Evolutionary conservation across 2,329 filamentous ascomycete species (phyloP).

Genomic region (Aspergillus aculeatinus): DNA sequence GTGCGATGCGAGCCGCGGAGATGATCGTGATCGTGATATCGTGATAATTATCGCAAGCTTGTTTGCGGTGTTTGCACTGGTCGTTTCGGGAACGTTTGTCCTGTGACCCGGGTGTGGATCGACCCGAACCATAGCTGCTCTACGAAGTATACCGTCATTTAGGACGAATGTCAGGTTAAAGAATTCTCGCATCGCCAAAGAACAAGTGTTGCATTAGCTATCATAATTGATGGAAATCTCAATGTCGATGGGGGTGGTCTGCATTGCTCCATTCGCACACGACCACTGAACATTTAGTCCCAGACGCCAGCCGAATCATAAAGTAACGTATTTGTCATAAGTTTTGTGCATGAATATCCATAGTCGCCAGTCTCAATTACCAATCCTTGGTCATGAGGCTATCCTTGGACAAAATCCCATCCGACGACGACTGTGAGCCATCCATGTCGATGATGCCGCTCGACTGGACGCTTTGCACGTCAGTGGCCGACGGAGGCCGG

Average conservation of each 20-base stretch:
- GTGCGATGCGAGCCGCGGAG: slow-evolving; percentile 1
- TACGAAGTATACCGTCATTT: not conserved
- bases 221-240: not conserved
- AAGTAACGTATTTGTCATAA: not conserved
- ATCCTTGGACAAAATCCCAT: slow-evolving; percentile 21
- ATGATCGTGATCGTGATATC: not conserved
- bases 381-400: slow-evolving; percentile 23
- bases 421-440: slow-evolving; percentile 22
- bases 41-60: slow-evolving; percentile 4
- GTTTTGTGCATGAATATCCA: not conserved
- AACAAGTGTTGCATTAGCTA: not conserved
- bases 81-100: not conserved
- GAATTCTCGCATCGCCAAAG: not conserved
- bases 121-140: not conserved
- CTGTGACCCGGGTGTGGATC: not conserved
- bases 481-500: slow-evolving; percentile 28
- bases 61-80: slow-evolving; percentile 21
- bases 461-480: slow-evolving; percentile 38
- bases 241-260: not conserved
- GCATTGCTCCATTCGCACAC: not conserved
- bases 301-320: not conserved
- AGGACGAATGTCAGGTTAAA: too few relatives aligned
- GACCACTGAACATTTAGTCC: not conserved
- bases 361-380: slow-evolving; percentile 1
- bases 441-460: slow-evolving; percentile 31